Evolutionary conservation across 441 rosid genomes (phyloP).

Genomic region (Dalechampia spathulata): DNA sequence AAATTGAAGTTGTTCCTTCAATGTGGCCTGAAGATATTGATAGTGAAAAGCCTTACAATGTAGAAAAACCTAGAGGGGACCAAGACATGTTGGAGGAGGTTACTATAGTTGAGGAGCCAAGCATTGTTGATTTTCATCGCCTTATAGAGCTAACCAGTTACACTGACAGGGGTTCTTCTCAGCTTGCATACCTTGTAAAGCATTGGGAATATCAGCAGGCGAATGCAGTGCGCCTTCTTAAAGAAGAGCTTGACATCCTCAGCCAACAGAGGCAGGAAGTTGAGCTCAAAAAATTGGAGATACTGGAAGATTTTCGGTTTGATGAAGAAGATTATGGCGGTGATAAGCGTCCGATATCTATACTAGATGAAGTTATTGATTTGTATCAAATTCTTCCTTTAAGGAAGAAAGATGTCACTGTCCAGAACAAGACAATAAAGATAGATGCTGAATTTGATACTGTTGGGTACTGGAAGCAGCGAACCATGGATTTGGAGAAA

Average conservation of each 20-base stretch:
- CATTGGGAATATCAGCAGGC: constrained; percentile 87
- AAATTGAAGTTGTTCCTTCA: constrained; percentile 69
- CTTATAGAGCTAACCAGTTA: constrained; percentile 50
- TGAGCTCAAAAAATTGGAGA: constrained; percentile 76
- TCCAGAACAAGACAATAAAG: constrained; percentile 50
- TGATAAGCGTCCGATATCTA: constrained; percentile 51
- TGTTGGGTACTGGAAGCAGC: constrained; percentile 69
- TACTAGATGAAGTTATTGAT: constrained; percentile 47
- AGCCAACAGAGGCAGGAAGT: constrained; percentile 74
- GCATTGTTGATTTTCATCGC: constrained; percentile 57
- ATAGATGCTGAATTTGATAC: constrained; percentile 70
- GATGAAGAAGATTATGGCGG: constrained; percentile 50
- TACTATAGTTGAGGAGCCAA: constrained; percentile 41
- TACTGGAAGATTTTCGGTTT: constrained; percentile 75
- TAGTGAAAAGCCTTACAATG: constrained; percentile 77
- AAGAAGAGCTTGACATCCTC: constrained; percentile 77
- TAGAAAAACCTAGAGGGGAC: constrained; percentile 73
- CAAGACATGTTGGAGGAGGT: constrained; percentile 92
- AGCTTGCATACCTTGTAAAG: constrained; percentile 70
- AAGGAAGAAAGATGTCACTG: constrained; percentile 35
- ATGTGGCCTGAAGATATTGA: constrained; percentile 98
- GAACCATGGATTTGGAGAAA: constrained; percentile 52
- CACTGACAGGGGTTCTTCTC: constrained; percentile 76
- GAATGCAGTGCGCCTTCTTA: constrained; percentile 60
- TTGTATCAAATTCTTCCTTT: constrained; percentile 41